Evolutionary conservation across 805 yeast genomes (phyloP).

Genomic region (Hanseniaspora pseudoguilliermondii): DNA sequence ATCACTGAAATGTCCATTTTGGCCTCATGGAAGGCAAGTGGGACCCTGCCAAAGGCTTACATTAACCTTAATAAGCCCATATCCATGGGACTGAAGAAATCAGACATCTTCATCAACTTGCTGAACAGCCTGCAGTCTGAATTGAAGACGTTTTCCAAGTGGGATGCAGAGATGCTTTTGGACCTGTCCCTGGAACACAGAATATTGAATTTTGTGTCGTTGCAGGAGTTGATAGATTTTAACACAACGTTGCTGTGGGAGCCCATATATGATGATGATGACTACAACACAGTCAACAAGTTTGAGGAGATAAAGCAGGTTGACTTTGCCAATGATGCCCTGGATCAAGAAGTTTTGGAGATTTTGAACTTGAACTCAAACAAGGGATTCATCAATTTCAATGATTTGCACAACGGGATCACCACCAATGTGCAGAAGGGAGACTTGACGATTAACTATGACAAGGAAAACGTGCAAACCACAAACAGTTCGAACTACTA

Average conservation of each 20-base stretch:
- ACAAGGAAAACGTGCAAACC: background rate
- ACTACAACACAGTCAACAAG: background rate
- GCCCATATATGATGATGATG: constrained; percentile 16
- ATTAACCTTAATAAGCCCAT: constrained; percentile 23
- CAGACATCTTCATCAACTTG: constrained; percentile 30
- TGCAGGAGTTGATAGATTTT: constrained; percentile 49
- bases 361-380: constrained; percentile 1
- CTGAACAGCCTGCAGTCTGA: constrained; percentile 34
- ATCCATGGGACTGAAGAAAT: constrained; percentile 26
- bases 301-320: background rate
- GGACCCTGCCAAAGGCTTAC: constrained; percentile 28
- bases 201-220: constrained; percentile 38
- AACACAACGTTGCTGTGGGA: constrained; percentile 40
- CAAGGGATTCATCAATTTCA: constrained; percentile 2
- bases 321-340: constrained; percentile 7
- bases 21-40: constrained; percentile 35
- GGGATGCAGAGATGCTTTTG: constrained; percentile 45
- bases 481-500: background rate
- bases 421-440: background rate
- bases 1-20: constrained; percentile 29
- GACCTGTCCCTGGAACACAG: constrained; percentile 37
- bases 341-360: constrained; percentile 11
- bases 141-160: constrained; percentile 40
- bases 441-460: background rate
- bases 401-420: constrained; percentile 2